Conservation (phyloP, 169 alveolate genomes). For the Plasmodium gonderi region DNA sequence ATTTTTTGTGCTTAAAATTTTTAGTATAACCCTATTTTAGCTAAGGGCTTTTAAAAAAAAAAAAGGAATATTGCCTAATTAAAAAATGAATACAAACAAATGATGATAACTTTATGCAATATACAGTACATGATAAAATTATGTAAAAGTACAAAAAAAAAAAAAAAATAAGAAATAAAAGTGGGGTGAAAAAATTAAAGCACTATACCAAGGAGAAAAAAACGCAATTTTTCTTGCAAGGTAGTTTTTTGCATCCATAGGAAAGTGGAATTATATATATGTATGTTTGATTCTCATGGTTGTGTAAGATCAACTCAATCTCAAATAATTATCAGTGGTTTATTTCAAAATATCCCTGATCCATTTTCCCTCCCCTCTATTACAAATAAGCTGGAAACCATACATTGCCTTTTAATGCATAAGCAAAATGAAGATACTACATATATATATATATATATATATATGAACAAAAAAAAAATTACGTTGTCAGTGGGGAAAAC, state of each 20-base stretch:
- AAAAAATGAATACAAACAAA: not conserved
- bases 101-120: not conserved
- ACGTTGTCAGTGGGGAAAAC: too few species aligned
- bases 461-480: too few species aligned
- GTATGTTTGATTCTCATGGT: not conserved
- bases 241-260: not conserved
- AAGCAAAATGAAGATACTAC: too few species aligned
- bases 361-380: too few species aligned
- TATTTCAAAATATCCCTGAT: too few species aligned
- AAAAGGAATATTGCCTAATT: not conserved
- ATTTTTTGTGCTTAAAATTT: not conserved
- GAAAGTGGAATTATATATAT: not conserved
- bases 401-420: too few species aligned
- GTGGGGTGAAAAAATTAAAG: not conserved
- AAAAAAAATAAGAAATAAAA: not conserved
- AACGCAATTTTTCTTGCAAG: not conserved
- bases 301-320: too few species aligned
- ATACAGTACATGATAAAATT: not conserved
- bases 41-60: not conserved
- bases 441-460: too few species aligned
- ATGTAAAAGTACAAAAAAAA: not conserved
- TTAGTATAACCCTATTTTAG: not conserved
- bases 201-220: not conserved
- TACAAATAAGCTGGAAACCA: too few species aligned
- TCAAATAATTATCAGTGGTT: too few species aligned